These are phyloP conservation scores for Liriodendron chinense DNA, from an alignment of 164 flowering plant genomes.

Conservation along the genomic window DNA sequence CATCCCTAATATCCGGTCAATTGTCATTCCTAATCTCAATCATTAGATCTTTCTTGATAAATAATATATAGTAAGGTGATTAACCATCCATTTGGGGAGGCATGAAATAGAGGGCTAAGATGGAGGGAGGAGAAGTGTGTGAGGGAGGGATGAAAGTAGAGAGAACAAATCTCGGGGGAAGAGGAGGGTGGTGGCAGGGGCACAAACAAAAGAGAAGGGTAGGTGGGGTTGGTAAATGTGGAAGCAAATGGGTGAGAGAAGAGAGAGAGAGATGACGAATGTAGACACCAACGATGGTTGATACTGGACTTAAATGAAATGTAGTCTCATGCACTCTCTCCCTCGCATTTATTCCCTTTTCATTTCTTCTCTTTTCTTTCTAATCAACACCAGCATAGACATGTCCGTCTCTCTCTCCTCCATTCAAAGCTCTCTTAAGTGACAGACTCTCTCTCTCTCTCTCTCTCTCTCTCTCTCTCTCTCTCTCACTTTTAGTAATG, in stretches of 20 bases:
- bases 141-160: not conserved
- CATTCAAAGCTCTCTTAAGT: not conserved
- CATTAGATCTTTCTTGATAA: too few species aligned
- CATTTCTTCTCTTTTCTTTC: too few species aligned
- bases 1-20: too few species aligned
- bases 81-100: too few species aligned
- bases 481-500: too few species aligned
- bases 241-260: conserved; percentile 20
- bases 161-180: too few species aligned
- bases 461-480: not conserved
- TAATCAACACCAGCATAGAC: not conserved
- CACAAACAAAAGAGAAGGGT: conserved; percentile 2
- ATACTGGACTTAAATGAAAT: conserved; percentile 16
- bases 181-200: too few species aligned
- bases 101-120: too few species aligned
- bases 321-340: conserved; percentile 24
- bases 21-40: too few species aligned
- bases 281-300: conserved; percentile 11
- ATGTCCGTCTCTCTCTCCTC: not conserved
- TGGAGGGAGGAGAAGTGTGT: not conserved
- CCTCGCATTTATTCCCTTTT: not conserved
- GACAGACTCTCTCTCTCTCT: not conserved
- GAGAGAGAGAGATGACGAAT: conserved; percentile 1
- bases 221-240: conserved; percentile 32
- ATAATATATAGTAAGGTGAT: too few species aligned